Percentiles rank a stretch among this genome's conserved stretches.
Conservation (phyloP, 768 basidiomycete genomes). For the Lactifluus piperatus region DNA sequence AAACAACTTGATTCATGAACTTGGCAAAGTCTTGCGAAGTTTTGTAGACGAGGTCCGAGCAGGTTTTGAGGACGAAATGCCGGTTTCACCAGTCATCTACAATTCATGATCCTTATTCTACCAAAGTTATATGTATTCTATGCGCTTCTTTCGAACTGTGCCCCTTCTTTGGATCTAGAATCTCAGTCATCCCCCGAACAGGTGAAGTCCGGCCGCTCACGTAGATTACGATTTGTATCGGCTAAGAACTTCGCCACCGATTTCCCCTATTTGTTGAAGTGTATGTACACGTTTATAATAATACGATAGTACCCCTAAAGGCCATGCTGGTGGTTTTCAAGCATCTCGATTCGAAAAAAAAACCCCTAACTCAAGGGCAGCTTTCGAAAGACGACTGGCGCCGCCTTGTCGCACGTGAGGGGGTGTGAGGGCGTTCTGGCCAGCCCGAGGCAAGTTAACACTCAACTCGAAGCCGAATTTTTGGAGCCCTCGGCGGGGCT, state of each 20-base stretch:
- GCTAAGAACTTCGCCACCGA: neutral
- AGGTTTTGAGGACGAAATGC: slow-evolving; percentile 19
- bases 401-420: too few species aligned
- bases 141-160: slow-evolving; percentile 2
- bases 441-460: too few species aligned
- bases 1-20: slow-evolving; percentile 48
- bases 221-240: neutral
- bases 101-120: neutral
- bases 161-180: neutral
- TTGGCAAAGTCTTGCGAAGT: slow-evolving; percentile 46
- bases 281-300: slow-evolving; percentile 7
- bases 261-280: slow-evolving; percentile 3
- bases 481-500: too few species aligned
- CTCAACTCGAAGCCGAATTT: too few species aligned
- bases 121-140: slow-evolving; percentile 19
- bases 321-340: slow-evolving; percentile 32
- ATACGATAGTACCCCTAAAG: neutral
- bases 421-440: too few species aligned
- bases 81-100: neutral
- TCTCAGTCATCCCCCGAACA: neutral
- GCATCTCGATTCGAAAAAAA: slow-evolving; percentile 81
- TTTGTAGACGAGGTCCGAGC: slow-evolving; percentile 57
- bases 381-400: slow-evolving; percentile 70
- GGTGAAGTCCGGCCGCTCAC: neutral
- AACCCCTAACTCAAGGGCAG: slow-evolving; percentile 69